A percentile compares a stretch with the other conserved stretches of the same genome.
phyloP scores from a whole-genome alignment of 306 rosid genomes.

The Senna siamea region DNA sequence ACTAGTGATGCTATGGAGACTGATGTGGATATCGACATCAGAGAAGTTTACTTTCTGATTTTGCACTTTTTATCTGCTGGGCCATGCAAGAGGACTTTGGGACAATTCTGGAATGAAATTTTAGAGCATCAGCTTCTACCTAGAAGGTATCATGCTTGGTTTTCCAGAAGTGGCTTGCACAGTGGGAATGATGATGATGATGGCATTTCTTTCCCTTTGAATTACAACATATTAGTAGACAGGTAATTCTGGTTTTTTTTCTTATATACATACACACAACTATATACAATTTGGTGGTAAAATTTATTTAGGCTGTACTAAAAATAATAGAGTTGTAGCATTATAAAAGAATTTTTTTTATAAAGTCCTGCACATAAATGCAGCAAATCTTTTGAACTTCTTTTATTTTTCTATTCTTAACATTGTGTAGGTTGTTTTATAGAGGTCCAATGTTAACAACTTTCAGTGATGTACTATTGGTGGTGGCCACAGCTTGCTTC shows the following conservation, averaged over 20 bases:
- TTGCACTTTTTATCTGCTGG: slow-evolving; percentile 82
- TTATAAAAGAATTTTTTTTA: slow-evolving; percentile 13
- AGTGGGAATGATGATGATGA: slow-evolving; percentile 52
- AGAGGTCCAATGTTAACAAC: slow-evolving; percentile 13
- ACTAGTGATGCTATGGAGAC: slow-evolving; percentile 44
- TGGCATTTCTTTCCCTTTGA: slow-evolving; percentile 73
- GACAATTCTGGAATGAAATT: slow-evolving; percentile 71
- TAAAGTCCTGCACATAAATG: slow-evolving; percentile 18
- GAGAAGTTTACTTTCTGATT: slow-evolving; percentile 80
- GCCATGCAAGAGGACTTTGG: slow-evolving; percentile 73
- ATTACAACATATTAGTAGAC: slow-evolving; percentile 59
- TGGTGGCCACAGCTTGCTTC: slow-evolving; percentile 13
- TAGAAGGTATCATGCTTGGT: slow-evolving; percentile 93
- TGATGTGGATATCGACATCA: slow-evolving; percentile 65
- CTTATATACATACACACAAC: background rate
- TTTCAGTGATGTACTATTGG: slow-evolving; percentile 9
- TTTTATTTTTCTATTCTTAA: slow-evolving; percentile 19
- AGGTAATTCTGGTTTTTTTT: slow-evolving; percentile 54
- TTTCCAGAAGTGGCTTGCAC: slow-evolving; percentile 61
- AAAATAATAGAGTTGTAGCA: background rate
- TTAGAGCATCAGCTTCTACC: slow-evolving; percentile 82
- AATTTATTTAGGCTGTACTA: background rate
- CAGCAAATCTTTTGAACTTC: slow-evolving; percentile 7
- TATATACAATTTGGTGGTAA: slow-evolving; percentile 5
- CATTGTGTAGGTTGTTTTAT: slow-evolving; percentile 19